Percentiles rank a stretch among this genome's conserved stretches.
Evolutionary conservation across 192 early-diverging fungal species (phyloP).

Genomic region (Coemansia javaensis): DNA sequence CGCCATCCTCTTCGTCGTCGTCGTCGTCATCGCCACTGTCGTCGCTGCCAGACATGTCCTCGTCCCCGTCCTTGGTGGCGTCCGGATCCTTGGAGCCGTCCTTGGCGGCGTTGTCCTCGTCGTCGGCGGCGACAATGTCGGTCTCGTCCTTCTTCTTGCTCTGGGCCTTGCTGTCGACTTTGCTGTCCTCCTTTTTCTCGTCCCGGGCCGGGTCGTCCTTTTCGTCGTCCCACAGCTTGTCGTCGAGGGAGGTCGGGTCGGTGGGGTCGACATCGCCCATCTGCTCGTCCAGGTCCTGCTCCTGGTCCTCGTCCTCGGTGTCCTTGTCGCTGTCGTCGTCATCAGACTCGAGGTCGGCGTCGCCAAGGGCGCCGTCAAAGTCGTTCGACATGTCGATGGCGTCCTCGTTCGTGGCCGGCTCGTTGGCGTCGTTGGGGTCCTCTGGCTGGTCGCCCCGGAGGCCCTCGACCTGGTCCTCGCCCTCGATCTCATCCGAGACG

Average conservation of each 20-base stretch:
- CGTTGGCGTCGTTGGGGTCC: constrained; percentile 49
- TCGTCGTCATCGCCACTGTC: constrained; percentile 38
- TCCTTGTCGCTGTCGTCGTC: constrained; percentile 71
- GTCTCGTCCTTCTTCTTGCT: constrained; percentile 33
- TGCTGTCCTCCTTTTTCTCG: constrained; percentile 50
- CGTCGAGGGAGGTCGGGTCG: constrained; percentile 85
- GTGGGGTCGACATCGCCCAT: constrained; percentile 87
- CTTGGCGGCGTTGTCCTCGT: constrained; percentile 45
- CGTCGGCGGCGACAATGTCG: constrained; percentile 49
- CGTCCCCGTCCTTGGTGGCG: constrained; percentile 20
- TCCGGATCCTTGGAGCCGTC: constrained; percentile 29
- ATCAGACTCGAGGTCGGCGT: constrained; percentile 75
- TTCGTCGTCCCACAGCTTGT: constrained; percentile 95
- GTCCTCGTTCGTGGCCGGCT: constrained; percentile 72
- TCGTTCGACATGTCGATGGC: constrained; percentile 96
- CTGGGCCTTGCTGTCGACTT: constrained; percentile 50
- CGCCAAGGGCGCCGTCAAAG: constrained; percentile 87
- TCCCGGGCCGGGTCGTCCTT: constrained; percentile 48
- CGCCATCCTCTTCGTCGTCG: constrained; percentile 33
- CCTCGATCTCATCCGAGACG: constrained; percentile 95
- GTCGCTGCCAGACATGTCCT: constrained; percentile 12
- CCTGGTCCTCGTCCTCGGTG: constrained; percentile 64
- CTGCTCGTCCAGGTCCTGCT: constrained; percentile 77
- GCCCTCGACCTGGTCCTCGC: constrained; percentile 93
- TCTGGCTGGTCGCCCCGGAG: constrained; percentile 68